Evolutionary conservation across 768 basidiomycete species (phyloP).

Genomic region (Naganishia kalamii): DNA sequence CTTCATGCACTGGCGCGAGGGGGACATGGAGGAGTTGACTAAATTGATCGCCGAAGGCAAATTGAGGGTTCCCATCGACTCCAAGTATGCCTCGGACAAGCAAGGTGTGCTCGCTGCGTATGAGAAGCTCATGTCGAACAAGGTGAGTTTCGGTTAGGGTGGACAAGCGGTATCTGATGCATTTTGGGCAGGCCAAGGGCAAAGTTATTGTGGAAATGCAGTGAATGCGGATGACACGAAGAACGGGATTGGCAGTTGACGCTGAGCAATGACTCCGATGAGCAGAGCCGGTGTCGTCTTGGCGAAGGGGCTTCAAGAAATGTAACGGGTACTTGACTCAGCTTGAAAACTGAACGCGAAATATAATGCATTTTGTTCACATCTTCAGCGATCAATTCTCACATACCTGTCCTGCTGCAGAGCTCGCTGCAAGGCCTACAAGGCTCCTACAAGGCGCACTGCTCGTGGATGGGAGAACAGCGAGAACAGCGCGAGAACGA

Average conservation of each 20-base stretch:
- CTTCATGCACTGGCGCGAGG: conserved; percentile 13
- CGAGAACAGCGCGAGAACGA: too few relatives aligned
- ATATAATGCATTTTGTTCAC: too few relatives aligned
- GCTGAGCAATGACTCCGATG: background rate
- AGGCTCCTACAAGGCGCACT: too few relatives aligned
- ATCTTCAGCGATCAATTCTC: too few relatives aligned
- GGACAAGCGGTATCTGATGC: conserved; percentile 58
- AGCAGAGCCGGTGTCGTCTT: too few relatives aligned
- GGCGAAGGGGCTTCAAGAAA: too few relatives aligned
- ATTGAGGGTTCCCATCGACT: conserved; percentile 18
- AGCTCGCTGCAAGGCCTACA: too few relatives aligned
- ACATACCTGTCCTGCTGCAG: too few relatives aligned
- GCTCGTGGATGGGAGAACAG: too few relatives aligned
- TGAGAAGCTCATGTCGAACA: conserved; percentile 19
- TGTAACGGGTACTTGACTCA: too few relatives aligned
- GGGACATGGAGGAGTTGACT: conserved; percentile 2
- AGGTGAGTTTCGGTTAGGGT: conserved; percentile 31
- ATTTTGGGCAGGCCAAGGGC: conserved; percentile 12
- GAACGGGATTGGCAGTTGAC: background rate
- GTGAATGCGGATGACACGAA: background rate
- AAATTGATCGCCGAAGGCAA: conserved; percentile 4
- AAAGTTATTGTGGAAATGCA: conserved; percentile 16
- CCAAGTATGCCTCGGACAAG: background rate
- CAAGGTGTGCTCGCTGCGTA: conserved; percentile 18
- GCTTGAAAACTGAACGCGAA: too few relatives aligned